Conservation (phyloP, 257 asterid species). For the Ocimum tenuiflorum region DNA sequence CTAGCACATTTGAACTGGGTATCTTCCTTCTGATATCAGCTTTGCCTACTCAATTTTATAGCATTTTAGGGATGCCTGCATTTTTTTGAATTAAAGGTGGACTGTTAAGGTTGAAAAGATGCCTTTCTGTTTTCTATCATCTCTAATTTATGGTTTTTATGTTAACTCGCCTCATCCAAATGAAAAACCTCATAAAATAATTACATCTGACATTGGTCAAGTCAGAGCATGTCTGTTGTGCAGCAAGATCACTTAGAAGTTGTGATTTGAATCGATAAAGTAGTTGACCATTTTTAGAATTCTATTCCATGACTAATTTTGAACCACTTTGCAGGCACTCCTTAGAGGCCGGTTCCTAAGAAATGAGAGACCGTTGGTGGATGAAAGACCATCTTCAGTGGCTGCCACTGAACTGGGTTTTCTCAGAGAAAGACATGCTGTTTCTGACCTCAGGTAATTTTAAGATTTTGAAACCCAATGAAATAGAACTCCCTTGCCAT, state of each 20-base stretch:
- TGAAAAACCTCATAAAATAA: not conserved
- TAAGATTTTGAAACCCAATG: not conserved
- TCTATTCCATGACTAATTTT: constrained; percentile 1
- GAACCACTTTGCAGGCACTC: constrained; percentile 47
- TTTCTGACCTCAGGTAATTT: constrained; percentile 72
- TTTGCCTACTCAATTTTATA: not conserved
- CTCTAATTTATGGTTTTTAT: not conserved
- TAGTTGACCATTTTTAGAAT: not conserved
- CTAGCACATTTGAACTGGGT: not conserved
- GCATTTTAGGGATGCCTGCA: not conserved
- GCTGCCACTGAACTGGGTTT: constrained; percentile 71
- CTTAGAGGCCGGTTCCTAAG: constrained; percentile 75
- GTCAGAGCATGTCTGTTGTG: not conserved
- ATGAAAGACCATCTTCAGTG: constrained; percentile 44
- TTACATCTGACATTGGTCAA: not conserved
- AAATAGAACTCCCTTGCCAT: not conserved
- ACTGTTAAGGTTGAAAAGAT: not conserved
- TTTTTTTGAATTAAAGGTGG: not conserved
- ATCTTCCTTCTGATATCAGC: not conserved
- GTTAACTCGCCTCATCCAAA: not conserved
- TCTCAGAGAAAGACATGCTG: constrained; percentile 66
- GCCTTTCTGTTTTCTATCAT: not conserved
- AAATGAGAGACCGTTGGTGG: constrained; percentile 40
- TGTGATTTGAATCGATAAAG: not conserved
- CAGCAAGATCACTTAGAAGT: not conserved